A percentile compares a stretch with the other conserved stretches of the same genome.
Conservation (phyloP, 768 basidiomycete species). For the Gymnopilus junonius region DNA sequence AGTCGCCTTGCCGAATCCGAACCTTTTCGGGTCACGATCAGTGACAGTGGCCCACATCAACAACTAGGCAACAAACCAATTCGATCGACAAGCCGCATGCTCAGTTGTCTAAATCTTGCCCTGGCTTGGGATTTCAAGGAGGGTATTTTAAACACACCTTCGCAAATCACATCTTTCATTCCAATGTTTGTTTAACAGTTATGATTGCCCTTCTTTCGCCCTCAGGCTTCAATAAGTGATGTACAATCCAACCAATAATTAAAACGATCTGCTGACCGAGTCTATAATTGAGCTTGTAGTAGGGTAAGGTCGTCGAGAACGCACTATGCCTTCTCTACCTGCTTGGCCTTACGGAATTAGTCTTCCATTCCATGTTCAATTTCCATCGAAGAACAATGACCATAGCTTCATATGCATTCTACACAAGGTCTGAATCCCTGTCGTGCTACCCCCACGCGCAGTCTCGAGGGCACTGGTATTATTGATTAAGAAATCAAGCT, state of each 20-base stretch:
- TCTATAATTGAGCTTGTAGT: not conserved
- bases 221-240: not conserved
- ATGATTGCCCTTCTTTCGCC: not conserved
- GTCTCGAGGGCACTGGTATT: not conserved
- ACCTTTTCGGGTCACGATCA: not conserved
- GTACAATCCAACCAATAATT: not conserved
- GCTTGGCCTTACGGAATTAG: not conserved
- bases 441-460: not conserved
- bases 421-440: too few relatives aligned
- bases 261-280: not conserved
- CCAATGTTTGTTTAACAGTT: constrained; percentile 2
- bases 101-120: not conserved
- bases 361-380: not conserved
- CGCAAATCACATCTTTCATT: constrained; percentile 10
- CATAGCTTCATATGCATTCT: not conserved
- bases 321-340: not conserved
- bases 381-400: not conserved
- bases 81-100: not conserved
- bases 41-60: not conserved
- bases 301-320: not conserved
- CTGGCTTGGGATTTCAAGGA: constrained; percentile 13
- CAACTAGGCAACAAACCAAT: not conserved
- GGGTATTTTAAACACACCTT: constrained; percentile 19
- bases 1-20: not conserved
- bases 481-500: not conserved